A percentile compares a stretch with the other conserved stretches of the same genome.
Conservation (phyloP, 768 basidiomycete genomes). For the Auricularia heimuer region DNA sequence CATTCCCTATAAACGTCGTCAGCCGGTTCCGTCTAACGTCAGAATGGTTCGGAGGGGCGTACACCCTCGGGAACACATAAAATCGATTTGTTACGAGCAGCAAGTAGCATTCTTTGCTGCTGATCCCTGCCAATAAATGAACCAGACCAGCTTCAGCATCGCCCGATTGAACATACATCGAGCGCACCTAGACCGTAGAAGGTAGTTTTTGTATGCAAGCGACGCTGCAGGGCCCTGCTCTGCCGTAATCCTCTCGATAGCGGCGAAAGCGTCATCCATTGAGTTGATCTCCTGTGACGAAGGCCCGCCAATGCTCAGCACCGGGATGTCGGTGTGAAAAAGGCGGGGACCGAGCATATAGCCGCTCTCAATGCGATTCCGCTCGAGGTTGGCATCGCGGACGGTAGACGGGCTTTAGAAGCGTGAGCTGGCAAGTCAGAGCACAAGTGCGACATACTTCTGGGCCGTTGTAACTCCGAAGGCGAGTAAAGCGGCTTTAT, state of each 20-base stretch:
- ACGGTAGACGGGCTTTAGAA: conserved; percentile 27
- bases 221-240: conserved; percentile 55
- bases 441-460: conserved; percentile 39
- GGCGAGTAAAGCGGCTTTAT: conserved; percentile 63
- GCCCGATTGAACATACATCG: background rate
- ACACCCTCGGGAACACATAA: conserved; percentile 64
- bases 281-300: conserved; percentile 58
- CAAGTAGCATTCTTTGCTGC: conserved; percentile 52
- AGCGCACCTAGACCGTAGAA: conserved; percentile 52
- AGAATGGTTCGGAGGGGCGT: conserved; percentile 11
- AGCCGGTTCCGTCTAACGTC: no score
- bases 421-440: background rate
- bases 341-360: conserved; percentile 61
- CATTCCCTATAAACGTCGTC: no score
- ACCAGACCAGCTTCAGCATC: background rate
- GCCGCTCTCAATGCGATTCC: conserved; percentile 59
- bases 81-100: conserved; percentile 55
- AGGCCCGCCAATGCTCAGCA: conserved; percentile 43
- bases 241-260: conserved; percentile 55
- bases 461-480: conserved; percentile 70
- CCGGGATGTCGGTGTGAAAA: conserved; percentile 56
- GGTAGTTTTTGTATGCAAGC: conserved; percentile 74
- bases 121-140: conserved; percentile 36
- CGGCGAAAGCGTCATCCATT: conserved; percentile 52
- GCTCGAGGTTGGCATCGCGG: conserved; percentile 54